These are phyloP conservation scores for Russula compacta DNA, from an alignment of 768 basidiomycete species.

Conservation along the genomic window DNA sequence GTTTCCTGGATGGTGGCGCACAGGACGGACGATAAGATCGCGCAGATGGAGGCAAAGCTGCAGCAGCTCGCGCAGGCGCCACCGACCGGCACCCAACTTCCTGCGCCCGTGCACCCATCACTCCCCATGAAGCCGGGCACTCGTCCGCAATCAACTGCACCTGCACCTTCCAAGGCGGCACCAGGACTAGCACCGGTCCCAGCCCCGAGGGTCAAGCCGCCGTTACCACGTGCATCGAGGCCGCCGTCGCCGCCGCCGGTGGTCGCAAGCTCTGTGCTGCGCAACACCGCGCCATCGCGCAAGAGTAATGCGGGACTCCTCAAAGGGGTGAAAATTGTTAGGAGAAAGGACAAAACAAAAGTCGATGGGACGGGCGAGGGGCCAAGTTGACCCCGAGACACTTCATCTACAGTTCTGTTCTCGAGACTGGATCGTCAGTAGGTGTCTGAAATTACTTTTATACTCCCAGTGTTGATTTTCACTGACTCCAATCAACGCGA, in stretches of 20 bases:
- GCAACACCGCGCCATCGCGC: not conserved
- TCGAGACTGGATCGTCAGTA: no score
- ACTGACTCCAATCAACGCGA: no score
- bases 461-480: not conserved
- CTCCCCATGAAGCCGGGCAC: constrained; percentile 6
- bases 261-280: not conserved
- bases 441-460: no score
- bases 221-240: constrained; percentile 4
- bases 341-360: constrained; percentile 19
- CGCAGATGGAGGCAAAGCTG: constrained; percentile 92
- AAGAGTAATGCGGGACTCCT: constrained; percentile 18
- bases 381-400: not conserved
- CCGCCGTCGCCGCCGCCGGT: constrained; percentile 1
- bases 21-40: constrained; percentile 85
- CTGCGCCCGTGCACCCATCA: constrained; percentile 28
- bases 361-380: constrained; percentile 3
- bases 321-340: constrained; percentile 25
- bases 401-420: not conserved
- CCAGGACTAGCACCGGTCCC: not conserved
- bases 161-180: not conserved
- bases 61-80: constrained; percentile 52
- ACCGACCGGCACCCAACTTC: constrained; percentile 14
- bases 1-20: not conserved
- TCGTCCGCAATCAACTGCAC: not conserved
- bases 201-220: not conserved